phyloP scores from a whole-genome alignment of 768 basidiomycete species.

The Rhizopogon vesiculosus region DNA sequence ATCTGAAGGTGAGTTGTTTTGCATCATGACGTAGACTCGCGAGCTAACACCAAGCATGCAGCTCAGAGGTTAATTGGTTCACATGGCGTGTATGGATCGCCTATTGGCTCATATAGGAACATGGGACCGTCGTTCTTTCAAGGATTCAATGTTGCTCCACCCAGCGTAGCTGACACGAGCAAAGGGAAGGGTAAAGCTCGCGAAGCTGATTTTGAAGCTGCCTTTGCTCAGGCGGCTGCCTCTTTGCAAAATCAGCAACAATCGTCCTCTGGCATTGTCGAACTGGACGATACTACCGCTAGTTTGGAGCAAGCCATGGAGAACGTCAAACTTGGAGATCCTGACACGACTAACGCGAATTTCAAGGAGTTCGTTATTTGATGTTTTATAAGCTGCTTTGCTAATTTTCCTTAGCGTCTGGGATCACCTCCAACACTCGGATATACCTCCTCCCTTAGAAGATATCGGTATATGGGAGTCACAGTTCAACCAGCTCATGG shows the following conservation, averaged over 20 bases:
- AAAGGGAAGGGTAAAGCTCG: slow-evolving; percentile 79
- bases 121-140: slow-evolving; percentile 34
- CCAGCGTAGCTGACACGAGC: slow-evolving; percentile 13
- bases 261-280: slow-evolving; percentile 45
- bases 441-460: slow-evolving; percentile 50
- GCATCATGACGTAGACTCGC: background rate
- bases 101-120: slow-evolving; percentile 20
- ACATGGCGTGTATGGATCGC: slow-evolving; percentile 25
- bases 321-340: slow-evolving; percentile 29
- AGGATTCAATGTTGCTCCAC: slow-evolving; percentile 17
- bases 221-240: slow-evolving; percentile 65
- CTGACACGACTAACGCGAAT: slow-evolving; percentile 28
- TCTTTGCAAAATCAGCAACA: slow-evolving; percentile 41
- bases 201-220: slow-evolving; percentile 82
- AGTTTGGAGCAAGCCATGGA: slow-evolving; percentile 36
- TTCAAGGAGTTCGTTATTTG: slow-evolving; percentile 49
- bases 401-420: slow-evolving; percentile 42
- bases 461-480: slow-evolving; percentile 81
- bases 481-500: slow-evolving; percentile 78
- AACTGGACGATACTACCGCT: slow-evolving; percentile 41
- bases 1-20: slow-evolving; percentile 15
- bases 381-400: slow-evolving; percentile 3
- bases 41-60: slow-evolving; percentile 3
- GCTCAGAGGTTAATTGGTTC: slow-evolving; percentile 35
- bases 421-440: slow-evolving; percentile 57